phyloP scores from a whole-genome alignment of 768 basidiomycete species.

The Panellus pusillus region DNA sequence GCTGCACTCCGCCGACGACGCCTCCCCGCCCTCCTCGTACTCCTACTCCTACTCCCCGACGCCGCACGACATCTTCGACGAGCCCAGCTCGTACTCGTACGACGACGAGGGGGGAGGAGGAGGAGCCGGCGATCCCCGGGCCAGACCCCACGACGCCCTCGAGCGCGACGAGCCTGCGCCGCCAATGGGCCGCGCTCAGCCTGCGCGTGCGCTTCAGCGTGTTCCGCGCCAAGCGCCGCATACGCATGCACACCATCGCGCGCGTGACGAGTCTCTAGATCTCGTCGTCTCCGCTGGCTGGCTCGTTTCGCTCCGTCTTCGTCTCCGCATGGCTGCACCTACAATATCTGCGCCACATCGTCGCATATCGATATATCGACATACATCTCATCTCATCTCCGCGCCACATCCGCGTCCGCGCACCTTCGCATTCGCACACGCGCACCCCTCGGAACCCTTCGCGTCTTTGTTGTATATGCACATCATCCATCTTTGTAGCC shows the following conservation, averaged over 20 bases:
- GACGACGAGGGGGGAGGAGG: background rate
- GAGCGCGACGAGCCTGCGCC: background rate
- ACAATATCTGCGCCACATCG: background rate
- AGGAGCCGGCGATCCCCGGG: background rate
- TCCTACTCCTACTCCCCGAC: background rate
- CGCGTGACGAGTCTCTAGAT: slow-evolving; percentile 7
- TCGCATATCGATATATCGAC: background rate
- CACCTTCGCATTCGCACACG: background rate
- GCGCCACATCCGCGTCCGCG: background rate
- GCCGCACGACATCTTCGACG: background rate
- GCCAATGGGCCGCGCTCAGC: slow-evolving; percentile 16
- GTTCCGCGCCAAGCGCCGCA: slow-evolving; percentile 18
- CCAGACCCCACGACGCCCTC: background rate
- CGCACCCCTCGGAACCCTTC: background rate
- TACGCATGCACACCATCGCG: slow-evolving; percentile 3
- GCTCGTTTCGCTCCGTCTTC: background rate
- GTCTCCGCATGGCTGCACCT: background rate
- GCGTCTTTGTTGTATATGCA: too few species aligned
- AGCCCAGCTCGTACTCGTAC: background rate
- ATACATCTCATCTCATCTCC: background rate
- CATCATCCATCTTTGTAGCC: too few species aligned
- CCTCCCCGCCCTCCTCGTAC: background rate
- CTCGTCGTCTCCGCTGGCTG: too few species aligned
- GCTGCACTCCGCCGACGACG: background rate
- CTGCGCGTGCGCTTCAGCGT: slow-evolving; percentile 22